Evolutionary conservation across 1,284 basidiomycete species (phyloP).

Genomic region (Pseudozyma tsukubaensis): DNA sequence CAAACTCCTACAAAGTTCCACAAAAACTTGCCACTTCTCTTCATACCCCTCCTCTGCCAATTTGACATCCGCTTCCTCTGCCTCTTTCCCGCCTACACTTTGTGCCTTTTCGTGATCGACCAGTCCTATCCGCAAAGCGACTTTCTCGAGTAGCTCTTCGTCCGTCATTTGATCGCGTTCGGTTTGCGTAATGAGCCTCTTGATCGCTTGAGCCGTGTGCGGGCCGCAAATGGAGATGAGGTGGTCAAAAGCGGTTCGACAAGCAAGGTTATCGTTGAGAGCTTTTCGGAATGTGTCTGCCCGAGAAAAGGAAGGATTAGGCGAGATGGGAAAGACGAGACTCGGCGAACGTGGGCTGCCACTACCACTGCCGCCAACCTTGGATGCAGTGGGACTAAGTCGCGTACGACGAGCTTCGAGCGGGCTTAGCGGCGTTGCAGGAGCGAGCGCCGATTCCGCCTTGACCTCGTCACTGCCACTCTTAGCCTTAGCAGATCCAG

Average conservation of each 20-base stretch:
- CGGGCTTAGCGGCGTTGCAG: slow-evolving; percentile 27
- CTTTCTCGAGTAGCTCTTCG: slow-evolving; percentile 33
- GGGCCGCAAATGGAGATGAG: slow-evolving; percentile 2
- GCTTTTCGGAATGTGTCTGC: slow-evolving; percentile 22
- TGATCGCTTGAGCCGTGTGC: background rate
- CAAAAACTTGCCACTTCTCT: slow-evolving; percentile 31
- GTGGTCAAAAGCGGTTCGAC: slow-evolving; percentile 10
- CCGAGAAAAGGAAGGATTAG: slow-evolving; percentile 39
- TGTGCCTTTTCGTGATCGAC: slow-evolving; percentile 36
- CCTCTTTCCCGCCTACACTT: slow-evolving; percentile 13
- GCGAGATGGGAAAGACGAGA: slow-evolving; percentile 47
- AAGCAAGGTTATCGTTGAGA: slow-evolving; percentile 8
- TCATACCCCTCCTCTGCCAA: slow-evolving; percentile 41
- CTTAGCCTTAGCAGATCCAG: too few species aligned
- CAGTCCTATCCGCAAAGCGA: slow-evolving; percentile 19
- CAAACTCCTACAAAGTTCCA: slow-evolving; percentile 16
- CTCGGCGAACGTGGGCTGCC: slow-evolving; percentile 26
- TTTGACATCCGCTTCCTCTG: slow-evolving; percentile 24
- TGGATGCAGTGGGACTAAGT: background rate
- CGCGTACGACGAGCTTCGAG: slow-evolving; percentile 18
- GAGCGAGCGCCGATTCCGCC: slow-evolving; percentile 3
- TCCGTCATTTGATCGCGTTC: slow-evolving; percentile 29
- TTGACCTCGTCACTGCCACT: background rate
- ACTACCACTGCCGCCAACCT: background rate
- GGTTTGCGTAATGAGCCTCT: slow-evolving; percentile 18